Conservation (phyloP, 805 yeast species). For the Wickerhamiella siamensis region DNA sequence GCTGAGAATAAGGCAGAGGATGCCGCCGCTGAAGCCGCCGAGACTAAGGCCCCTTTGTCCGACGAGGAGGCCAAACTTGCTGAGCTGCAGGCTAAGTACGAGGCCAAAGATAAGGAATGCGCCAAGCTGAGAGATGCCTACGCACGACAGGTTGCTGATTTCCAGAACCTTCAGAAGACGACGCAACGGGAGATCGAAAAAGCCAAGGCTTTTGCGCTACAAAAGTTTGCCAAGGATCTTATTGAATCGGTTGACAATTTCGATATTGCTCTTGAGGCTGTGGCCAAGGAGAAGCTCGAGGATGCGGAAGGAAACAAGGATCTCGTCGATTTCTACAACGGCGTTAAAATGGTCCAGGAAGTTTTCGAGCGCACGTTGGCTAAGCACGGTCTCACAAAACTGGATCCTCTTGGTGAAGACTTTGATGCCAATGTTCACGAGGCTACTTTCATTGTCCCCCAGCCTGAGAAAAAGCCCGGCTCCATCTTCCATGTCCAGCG, state of each 20-base stretch:
- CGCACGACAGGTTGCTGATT: constrained; percentile 76
- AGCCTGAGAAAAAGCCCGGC: constrained; percentile 81
- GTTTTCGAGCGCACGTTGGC: constrained; percentile 71
- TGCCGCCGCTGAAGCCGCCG: constrained; percentile 12
- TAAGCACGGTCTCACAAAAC: constrained; percentile 66
- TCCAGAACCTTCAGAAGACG: constrained; percentile 81
- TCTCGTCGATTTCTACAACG: constrained; percentile 64
- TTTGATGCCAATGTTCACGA: constrained; percentile 90
- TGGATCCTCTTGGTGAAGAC: constrained; percentile 69
- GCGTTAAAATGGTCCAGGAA: constrained; percentile 79
- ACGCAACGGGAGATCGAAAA: constrained; percentile 77
- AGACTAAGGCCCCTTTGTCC: constrained; percentile 8
- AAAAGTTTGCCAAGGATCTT: constrained; percentile 80
- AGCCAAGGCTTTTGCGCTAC: constrained; percentile 80
- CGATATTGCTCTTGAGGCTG: constrained; percentile 70
- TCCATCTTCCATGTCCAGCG: constrained; percentile 88
- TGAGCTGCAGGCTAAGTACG: constrained; percentile 38
- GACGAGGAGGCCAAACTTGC: constrained; percentile 20
- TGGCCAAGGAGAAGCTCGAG: constrained; percentile 26
- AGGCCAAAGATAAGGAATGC: constrained; percentile 42
- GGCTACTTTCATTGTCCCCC: constrained; percentile 79
- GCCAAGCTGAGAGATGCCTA: constrained; percentile 75
- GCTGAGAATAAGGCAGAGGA: constrained; percentile 13
- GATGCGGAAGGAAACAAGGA: constrained; percentile 34
- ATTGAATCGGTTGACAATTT: constrained; percentile 84